phyloP scores from a whole-genome alignment of 2,329 filamentous ascomycete species.

The Alternaria dauci region DNA sequence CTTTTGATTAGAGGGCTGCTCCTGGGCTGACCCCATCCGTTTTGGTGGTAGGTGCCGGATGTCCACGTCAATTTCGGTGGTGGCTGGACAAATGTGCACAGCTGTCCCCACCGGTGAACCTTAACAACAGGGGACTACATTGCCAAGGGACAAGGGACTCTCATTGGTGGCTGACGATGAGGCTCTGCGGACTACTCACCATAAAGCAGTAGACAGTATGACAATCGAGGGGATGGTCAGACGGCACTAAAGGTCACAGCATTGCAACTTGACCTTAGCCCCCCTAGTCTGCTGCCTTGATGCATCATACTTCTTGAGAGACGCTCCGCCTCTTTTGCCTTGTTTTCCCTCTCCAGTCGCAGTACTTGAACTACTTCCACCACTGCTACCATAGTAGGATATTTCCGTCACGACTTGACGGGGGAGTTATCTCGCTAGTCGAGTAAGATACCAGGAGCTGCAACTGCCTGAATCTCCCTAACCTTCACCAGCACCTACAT shows the following conservation, averaged over 20 bases:
- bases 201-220: slow-evolving; percentile 43
- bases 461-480: slow-evolving; percentile 1
- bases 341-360: slow-evolving; percentile 18
- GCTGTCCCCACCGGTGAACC: slow-evolving; percentile 43
- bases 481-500: slow-evolving; percentile 3
- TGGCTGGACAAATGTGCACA: slow-evolving; percentile 39
- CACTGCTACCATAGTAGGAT: slow-evolving; percentile 6
- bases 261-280: slow-evolving; percentile 37
- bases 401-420: neutral
- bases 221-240: slow-evolving; percentile 27
- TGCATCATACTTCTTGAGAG: slow-evolving; percentile 14
- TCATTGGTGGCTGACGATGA: slow-evolving; percentile 34
- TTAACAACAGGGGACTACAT: slow-evolving; percentile 12
- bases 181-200: slow-evolving; percentile 45
- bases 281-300: slow-evolving; percentile 36
- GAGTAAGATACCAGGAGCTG: slow-evolving; percentile 5
- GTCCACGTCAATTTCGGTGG: slow-evolving; percentile 37
- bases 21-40: slow-evolving; percentile 34
- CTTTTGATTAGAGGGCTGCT: slow-evolving; percentile 36
- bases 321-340: slow-evolving; percentile 42
- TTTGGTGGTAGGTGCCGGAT: slow-evolving; percentile 31
- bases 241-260: slow-evolving; percentile 35
- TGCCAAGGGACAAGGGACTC: slow-evolving; percentile 14
- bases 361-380: slow-evolving; percentile 19
- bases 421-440: neutral